Evolutionary conservation across 805 yeast genomes (phyloP), one percentile per base, ranked within the genome.

Genomic region (Cyberlindnera euphorbiae): DNA sequence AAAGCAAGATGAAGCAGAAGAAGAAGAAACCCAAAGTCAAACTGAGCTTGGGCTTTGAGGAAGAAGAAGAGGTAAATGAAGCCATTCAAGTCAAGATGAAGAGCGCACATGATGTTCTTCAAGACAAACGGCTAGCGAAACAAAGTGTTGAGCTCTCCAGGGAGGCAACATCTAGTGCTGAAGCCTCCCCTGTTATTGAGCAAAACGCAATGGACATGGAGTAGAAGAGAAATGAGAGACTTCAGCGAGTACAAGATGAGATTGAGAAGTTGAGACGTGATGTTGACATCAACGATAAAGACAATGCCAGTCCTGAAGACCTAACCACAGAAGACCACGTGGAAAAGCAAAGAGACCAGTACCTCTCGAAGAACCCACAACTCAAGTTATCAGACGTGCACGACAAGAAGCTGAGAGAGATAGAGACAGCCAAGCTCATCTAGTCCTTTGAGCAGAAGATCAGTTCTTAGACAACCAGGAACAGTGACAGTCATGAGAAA

Each of bases 81-180:
- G 49, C 12, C 6, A 12, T 36, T n/a, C 34, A 44, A 8, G 49
- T 67, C 26, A 56, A 60, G 36, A 66, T 71, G 66, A 59, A 52
- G 35, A 63, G 73, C 18, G 67, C 70, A 0, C 72, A 68, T 41
- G 73, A 68, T 17, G 28, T 52, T 3, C 36, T 61, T 24, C 41
- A 53, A 11, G 63, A 60, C 37, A 49, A 50, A 28, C 51, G 45
- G 30, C 30, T 53, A 15, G 32, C 43, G 3, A 46, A 30, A 17
- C 25, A 34, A 11, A n/a, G n/a, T n/a, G n/a, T n/a, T n/a, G n/a
- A n/a, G n/a, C n/a, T n/a, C n/a, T n/a, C n/a, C n/a, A n/a, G n/a
- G n/a, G 32, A 26, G n/a, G 30, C 26, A 17, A 19, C 22, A 17
- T n/a, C 30, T 17, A 15, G 13, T 14, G 28, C 23, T 5, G 35